Conservation (phyloP, 1,284 basidiomycete species). For the Microbotryomycetes sp. region DNA sequence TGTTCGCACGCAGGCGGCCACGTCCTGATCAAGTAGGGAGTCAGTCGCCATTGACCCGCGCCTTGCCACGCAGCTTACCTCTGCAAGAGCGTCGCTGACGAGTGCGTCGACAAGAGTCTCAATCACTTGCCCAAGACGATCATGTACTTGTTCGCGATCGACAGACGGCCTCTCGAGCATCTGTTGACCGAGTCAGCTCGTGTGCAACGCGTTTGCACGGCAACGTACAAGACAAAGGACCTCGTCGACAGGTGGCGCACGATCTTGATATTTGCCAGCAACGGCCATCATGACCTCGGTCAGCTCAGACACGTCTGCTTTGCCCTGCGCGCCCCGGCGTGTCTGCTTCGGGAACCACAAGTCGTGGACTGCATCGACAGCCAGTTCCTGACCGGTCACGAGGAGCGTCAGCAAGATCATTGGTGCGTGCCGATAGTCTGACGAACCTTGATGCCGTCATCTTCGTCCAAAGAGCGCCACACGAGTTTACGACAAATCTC, state of each 20-base stretch:
- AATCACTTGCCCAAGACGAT: slow-evolving; percentile 64
- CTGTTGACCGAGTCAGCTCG: slow-evolving; percentile 26
- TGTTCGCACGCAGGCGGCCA: slow-evolving; percentile 71
- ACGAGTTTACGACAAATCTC: slow-evolving; percentile 81
- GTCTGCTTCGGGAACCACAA: slow-evolving; percentile 60
- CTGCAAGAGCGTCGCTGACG: slow-evolving; percentile 65
- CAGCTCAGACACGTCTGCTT: slow-evolving; percentile 43
- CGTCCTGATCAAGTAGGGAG: slow-evolving; percentile 49
- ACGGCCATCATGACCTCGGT: slow-evolving; percentile 71
- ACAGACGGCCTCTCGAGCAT: slow-evolving; percentile 50
- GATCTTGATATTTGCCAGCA: slow-evolving; percentile 68
- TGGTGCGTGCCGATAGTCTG: background rate
- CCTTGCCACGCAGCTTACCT: slow-evolving; percentile 15
- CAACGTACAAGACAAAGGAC: slow-evolving; percentile 56
- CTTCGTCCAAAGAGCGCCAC: slow-evolving; percentile 78
- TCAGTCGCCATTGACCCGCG: background rate
- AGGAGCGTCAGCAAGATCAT: background rate
- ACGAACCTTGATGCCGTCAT: slow-evolving; percentile 70
- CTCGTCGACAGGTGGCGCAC: slow-evolving; percentile 74
- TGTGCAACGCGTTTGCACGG: background rate
- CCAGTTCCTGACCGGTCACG: slow-evolving; percentile 56
- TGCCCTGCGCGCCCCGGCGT: background rate
- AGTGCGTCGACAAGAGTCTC: slow-evolving; percentile 77
- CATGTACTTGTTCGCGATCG: slow-evolving; percentile 46
- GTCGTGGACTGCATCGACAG: slow-evolving; percentile 77